Evolutionary conservation across 148 eudicot genomes (phyloP), one percentile per base, ranked within the genome.

Genomic region (Simmondsia chinensis): DNA sequence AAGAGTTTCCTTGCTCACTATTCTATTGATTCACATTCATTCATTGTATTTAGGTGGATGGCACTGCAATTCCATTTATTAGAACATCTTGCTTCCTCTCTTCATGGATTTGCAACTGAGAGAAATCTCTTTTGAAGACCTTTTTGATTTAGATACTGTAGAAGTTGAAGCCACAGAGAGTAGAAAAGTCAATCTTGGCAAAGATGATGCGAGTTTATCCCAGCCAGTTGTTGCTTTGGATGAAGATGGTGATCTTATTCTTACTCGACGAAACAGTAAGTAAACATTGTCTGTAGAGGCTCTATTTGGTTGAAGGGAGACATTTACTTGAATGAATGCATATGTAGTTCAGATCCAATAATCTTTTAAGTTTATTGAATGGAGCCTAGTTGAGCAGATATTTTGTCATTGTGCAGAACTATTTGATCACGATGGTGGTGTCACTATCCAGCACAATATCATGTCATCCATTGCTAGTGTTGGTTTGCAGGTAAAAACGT

Each of bases 241-340:
- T 74, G 94, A 79, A 65, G 97, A 91, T 68, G 99, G 99, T 32
- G 94, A 91, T 59, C 87, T 91, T 48, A 56, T 86, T 56, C 51
- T 91, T 56, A 38, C 79, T 46, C 74, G 94, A 19, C 66, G 93
- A 41, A 61, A 43, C 22, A 61, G 94, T 79, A 60, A 74, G 81
- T 48, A 12, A 10, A 19, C n/a, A n/a, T n/a, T n/a, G n/a, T n/a
- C n/a, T n/a, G n/a, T n/a, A n/a, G n/a, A n/a, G n/a, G 7, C 13
- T 44, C 42, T 11, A 1, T 38, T 36, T 36, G 7, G 20, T 38
- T 38, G 42, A 38, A 2, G n/a, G n/a, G n/a, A n/a, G n/a, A n/a
- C n/a, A 21, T 20, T 26, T 28, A 0, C 15, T 46, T n/a, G 8
- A 19, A 4, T 19, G 15, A 11, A 24, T 19, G 27, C 34, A 37